Conservation (phyloP, 352 stramenopile genomes). For the Phytophthora boehmeriae region DNA sequence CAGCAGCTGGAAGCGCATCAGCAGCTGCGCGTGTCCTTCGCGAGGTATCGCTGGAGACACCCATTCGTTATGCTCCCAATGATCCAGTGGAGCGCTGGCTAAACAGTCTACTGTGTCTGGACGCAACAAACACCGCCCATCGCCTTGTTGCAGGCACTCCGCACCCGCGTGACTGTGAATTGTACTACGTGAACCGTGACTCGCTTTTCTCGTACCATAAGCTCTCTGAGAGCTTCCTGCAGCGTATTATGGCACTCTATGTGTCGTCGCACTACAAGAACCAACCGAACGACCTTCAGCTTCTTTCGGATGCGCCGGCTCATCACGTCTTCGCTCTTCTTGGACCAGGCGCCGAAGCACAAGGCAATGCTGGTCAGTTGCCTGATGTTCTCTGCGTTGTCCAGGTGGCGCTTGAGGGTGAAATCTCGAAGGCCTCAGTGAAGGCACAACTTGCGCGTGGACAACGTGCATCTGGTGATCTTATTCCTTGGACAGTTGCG, state of each 20-base stretch:
- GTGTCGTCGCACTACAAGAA: conserved; percentile 99
- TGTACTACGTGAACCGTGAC: conserved; percentile 99
- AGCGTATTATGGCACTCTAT: conserved; percentile 96
- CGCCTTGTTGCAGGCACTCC: conserved; percentile 94
- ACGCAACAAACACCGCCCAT: conserved; percentile 84
- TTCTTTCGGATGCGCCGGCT: conserved; percentile 98
- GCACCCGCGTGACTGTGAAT: conserved; percentile 95
- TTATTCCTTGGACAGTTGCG: conserved; percentile 99
- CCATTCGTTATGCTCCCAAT: conserved; percentile 96
- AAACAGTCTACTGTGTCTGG: conserved; percentile 97
- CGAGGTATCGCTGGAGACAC: conserved; percentile 96
- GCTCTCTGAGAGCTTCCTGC: conserved; percentile 96
- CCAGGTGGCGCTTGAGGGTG: conserved; percentile 97
- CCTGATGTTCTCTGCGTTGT: conserved; percentile 99
- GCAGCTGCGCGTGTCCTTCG: conserved; percentile 83
- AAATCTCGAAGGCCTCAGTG: conserved; percentile 97
- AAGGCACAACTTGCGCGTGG: conserved; percentile 94
- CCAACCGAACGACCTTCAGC: conserved; percentile 98
- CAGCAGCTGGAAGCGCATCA: conserved; percentile 40
- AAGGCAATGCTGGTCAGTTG: conserved; percentile 90
- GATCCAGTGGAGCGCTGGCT: conserved; percentile 98
- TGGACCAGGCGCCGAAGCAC: conserved; percentile 92
- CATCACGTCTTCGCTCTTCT: conserved; percentile 99
- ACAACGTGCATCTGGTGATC: conserved; percentile 96
- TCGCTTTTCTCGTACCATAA: conserved; percentile 99